Evolutionary conservation across 176 grass and related monocot species (phyloP).

Genomic region (Hordeum marinum): DNA sequence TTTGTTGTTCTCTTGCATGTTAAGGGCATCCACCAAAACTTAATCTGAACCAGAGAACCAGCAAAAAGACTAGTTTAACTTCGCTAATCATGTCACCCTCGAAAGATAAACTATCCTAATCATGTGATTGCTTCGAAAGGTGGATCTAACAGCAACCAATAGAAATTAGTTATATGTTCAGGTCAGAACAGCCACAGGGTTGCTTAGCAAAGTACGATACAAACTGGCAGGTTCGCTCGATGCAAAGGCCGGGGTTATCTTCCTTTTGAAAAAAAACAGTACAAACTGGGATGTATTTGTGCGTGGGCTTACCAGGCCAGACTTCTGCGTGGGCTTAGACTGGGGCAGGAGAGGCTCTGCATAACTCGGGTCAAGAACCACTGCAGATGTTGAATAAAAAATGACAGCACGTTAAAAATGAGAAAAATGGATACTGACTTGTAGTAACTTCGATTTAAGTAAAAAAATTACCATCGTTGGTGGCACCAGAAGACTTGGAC

Average conservation of each 20-base stretch:
- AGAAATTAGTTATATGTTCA: neutral
- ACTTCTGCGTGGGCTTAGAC: conserved; percentile 45
- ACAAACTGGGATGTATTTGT: too few species aligned
- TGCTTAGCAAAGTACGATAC: too few species aligned
- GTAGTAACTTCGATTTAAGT: neutral
- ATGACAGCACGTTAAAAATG: neutral
- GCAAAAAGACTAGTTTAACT: neutral
- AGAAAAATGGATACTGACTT: neutral
- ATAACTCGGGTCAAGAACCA: conserved; percentile 44
- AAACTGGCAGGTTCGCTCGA: too few species aligned
- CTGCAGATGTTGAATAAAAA: conserved; percentile 23
- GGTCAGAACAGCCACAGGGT: neutral
- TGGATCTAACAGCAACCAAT: neutral
- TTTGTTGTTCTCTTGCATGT: conserved; percentile 14
- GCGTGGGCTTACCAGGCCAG: conserved; percentile 60
- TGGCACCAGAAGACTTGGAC: conserved; percentile 21
- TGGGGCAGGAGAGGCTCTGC: conserved; percentile 62
- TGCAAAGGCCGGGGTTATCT: too few species aligned
- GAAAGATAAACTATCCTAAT: neutral
- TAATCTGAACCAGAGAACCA: neutral
- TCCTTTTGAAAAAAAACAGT: too few species aligned
- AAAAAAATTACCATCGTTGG: conserved; percentile 14
- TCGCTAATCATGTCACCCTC: neutral
- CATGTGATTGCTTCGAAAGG: neutral
- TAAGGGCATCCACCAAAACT: neutral